phyloP scores from a whole-genome alignment of 2,329 filamentous ascomycete genomes.

The Sporothrix phasma region DNA sequence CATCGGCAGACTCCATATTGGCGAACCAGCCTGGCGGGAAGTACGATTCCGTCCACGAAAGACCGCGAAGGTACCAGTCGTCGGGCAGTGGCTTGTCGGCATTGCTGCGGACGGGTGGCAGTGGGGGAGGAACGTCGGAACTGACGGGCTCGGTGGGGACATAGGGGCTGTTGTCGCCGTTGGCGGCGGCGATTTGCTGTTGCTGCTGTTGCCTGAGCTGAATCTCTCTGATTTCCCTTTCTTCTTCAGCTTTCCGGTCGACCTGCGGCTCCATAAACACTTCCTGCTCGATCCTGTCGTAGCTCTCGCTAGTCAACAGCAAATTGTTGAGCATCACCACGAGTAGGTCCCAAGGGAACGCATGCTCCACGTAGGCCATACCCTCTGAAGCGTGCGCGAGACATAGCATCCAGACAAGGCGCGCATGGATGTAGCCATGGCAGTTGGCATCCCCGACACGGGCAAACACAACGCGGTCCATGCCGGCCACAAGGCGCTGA shows the following conservation, averaged over 20 bases:
- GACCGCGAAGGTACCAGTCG: constrained; percentile 56
- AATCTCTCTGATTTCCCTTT: neutral
- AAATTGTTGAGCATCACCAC: constrained; percentile 32
- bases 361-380: constrained; percentile 34
- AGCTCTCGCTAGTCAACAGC: constrained; percentile 20
- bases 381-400: constrained; percentile 33
- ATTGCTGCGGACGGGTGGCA: constrained; percentile 20
- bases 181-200: neutral
- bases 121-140: neutral
- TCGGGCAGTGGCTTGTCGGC: constrained; percentile 52
- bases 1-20: constrained; percentile 45
- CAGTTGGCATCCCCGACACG: constrained; percentile 49
- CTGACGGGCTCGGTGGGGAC: neutral
- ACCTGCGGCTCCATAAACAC: constrained; percentile 29
- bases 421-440: constrained; percentile 52
- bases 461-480: constrained; percentile 37
- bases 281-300: constrained; percentile 30
- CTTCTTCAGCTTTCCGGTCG: neutral
- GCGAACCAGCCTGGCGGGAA: constrained; percentile 51
- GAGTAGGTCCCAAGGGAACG: constrained; percentile 32
- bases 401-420: constrained; percentile 47
- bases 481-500: constrained; percentile 30
- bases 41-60: constrained; percentile 50
- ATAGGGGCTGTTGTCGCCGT: neutral
- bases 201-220: neutral